Evolutionary conservation across 495 filamentous ascomycete genomes (phyloP), one percentile per base, ranked within the genome.

Genomic region (Trichoderma reesei): DNA sequence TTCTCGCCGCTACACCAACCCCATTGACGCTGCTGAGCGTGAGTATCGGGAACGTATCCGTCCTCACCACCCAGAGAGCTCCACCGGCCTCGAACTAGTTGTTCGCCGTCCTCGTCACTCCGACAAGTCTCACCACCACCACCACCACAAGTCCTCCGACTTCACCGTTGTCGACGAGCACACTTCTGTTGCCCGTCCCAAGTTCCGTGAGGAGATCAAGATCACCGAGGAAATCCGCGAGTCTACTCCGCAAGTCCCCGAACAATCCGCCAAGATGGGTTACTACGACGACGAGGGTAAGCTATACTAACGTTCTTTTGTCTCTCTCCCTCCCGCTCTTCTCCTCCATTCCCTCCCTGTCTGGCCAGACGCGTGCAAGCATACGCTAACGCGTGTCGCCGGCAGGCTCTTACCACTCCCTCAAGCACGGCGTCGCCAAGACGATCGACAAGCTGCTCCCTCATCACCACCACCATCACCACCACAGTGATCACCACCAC

Each of bases 211-310:
- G 63, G 68, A 73, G 39, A 39, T 59, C 20, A 69, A 70, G 68
- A 64, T 74, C 65, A 65, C 66, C 65, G 68, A 72, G 63, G 78
- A 80, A 64, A 80, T 75, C 66, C 67, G 75, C 38, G 78, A 79
- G 66, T 71, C 72, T 74, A 70, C 75, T 70, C 76, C 72, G 62
- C 69, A 72, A 67, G 60, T 60, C 59, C 54, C 68, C 65, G 64
- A 63, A 62, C 68, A 74, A 37, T 80, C 82, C 79, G 78, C 79
- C 79, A 90, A 90, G 76, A 97, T 97, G 92, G 92, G 91, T 83
- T 97, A 96, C 86, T 96, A 95, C 91, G 92, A 96, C 90, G 90
- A 95, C 80, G 88, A 93, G 68, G 79, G 81, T 85, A 73, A 77
- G 81, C 65, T 60, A 41, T 16, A 44, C 60, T 54, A 64, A 37